Evolutionary conservation across 106 monocot species (phyloP).

Genomic region (Acanthochlamys bracteata): DNA sequence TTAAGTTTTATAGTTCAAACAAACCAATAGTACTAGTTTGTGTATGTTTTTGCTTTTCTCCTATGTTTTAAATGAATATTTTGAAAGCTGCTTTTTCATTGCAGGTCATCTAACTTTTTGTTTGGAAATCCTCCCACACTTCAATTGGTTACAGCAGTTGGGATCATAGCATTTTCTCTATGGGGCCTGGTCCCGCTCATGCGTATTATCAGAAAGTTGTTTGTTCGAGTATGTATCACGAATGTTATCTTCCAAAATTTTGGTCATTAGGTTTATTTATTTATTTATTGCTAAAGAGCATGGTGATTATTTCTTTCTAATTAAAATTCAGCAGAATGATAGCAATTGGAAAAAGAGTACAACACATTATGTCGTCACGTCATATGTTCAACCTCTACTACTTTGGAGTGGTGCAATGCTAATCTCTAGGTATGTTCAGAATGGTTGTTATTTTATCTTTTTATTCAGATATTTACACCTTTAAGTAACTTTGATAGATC

Average conservation of each 20-base stretch:
- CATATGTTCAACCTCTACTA: conserved; percentile 80
- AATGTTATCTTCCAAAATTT: background rate
- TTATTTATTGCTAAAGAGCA: background rate
- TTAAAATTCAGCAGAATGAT: conserved; percentile 31
- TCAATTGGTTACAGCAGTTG: conserved; percentile 57
- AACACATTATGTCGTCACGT: conserved; percentile 56
- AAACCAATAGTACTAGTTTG: too few relatives aligned
- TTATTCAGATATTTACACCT: background rate
- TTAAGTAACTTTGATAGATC: conserved; percentile 28
- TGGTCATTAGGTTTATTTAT: background rate
- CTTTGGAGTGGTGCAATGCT: conserved; percentile 78
- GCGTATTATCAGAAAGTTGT: conserved; percentile 39
- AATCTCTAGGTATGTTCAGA: conserved; percentile 49
- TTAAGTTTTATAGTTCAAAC: too few relatives aligned
- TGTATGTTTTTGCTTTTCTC: background rate
- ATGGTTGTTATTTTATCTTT: background rate
- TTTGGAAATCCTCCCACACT: conserved; percentile 27
- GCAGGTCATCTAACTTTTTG: conserved; percentile 50
- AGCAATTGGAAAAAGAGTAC: conserved; percentile 88
- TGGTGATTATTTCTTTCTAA: background rate
- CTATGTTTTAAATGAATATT: background rate
- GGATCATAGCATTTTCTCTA: conserved; percentile 69
- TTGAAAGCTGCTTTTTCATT: background rate
- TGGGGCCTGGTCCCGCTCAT: conserved; percentile 72
- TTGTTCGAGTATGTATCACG: conserved; percentile 39